Base-by-base conservation (phyloP, 2,329 filamentous ascomycete genomes). In the Aspergillus brasiliensis region DNA sequence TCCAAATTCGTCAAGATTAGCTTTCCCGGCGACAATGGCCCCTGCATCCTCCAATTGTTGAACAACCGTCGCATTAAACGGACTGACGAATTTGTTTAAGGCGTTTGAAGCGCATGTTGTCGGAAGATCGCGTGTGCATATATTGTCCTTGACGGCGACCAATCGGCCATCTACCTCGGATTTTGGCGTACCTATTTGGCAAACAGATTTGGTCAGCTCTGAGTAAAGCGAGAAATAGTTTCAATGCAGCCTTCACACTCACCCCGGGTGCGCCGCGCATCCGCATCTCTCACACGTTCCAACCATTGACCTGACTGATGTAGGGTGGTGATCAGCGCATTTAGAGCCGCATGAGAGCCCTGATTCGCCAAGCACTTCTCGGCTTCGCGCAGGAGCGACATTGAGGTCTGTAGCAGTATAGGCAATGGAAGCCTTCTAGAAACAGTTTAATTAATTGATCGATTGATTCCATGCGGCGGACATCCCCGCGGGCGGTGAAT, bases 1-100 rank as follows among this genome's bases (percentile, higher is more conserved):
- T 27, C 93, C 92, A 73, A 97, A 97, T 73, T 96, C 95, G 77
- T 98, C 95, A 82, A 98, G 87, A 73, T 96, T 97, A 2, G 92
- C 93, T 76, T 97, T 97, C 6, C 89, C 90, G 1, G 88, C 82
- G 2, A 94, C 74, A 5, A 83, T 74, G 5, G 86, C 87, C 44
- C 89, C 90, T 5, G 84, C 82, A 27, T 80, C 73, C 58, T 84
- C 83, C 34, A 97, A 82, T 67, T 88, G 84, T 54, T 82, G 78
- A 34, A 96, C 86, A 17, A 97, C 88, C 8, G 91, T 94, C 17
- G 94, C 92, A 72, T 93, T 86, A 75, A 90, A 94, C 3, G 93
- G 91, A 62, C 90, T 92, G 37, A 75, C 79, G 75, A 93, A 91
- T 62, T 80, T 81, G n/a, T 81, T 73, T 42, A 98, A 84, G 57